phyloP scores from a whole-genome alignment of 2,329 filamentous ascomycete genomes.

The Hypocrella siamensis region DNA sequence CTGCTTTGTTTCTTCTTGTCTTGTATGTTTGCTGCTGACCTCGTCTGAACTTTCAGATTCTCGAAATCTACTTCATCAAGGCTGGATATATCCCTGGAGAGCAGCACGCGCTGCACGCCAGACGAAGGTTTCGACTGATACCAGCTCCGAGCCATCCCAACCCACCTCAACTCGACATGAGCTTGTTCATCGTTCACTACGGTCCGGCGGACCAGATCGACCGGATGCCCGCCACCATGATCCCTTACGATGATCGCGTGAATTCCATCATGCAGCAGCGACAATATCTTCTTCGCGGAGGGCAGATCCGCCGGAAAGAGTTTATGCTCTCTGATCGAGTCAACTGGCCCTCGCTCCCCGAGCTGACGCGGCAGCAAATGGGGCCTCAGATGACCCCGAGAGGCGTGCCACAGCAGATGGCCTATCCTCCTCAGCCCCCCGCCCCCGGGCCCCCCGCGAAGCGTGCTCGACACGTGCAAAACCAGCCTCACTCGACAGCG shows the following conservation, averaged over 20 bases:
- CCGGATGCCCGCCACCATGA: slow-evolving; percentile 51
- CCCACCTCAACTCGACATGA: slow-evolving; percentile 57
- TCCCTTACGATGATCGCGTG: slow-evolving; percentile 47
- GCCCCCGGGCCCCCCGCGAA: slow-evolving; percentile 38
- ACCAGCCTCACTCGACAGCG: slow-evolving; percentile 18
- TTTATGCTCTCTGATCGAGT: slow-evolving; percentile 84
- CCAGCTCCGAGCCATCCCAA: slow-evolving; percentile 56
- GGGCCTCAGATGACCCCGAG: slow-evolving; percentile 28
- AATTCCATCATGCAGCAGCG: slow-evolving; percentile 45
- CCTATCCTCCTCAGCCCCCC: slow-evolving; percentile 41
- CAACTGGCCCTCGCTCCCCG: slow-evolving; percentile 76
- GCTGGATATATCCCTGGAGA: slow-evolving; percentile 69
- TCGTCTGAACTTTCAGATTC: slow-evolving; percentile 34
- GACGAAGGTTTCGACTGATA: slow-evolving; percentile 73
- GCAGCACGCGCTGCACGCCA: slow-evolving; percentile 57
- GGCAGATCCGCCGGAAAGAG: slow-evolving; percentile 75
- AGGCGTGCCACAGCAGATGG: slow-evolving; percentile 43
- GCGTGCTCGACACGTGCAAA: slow-evolving; percentile 30
- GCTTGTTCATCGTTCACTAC: slow-evolving; percentile 86
- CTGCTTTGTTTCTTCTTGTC: slow-evolving; percentile 4
- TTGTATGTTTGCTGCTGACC: not conserved
- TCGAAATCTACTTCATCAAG: slow-evolving; percentile 80
- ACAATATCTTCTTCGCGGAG: slow-evolving; percentile 53
- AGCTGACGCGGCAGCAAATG: slow-evolving; percentile 33
- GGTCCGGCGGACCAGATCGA: slow-evolving; percentile 59